Evolutionary conservation across 257 asterid genomes (phyloP).

Genomic region (Eustoma russellianum): DNA sequence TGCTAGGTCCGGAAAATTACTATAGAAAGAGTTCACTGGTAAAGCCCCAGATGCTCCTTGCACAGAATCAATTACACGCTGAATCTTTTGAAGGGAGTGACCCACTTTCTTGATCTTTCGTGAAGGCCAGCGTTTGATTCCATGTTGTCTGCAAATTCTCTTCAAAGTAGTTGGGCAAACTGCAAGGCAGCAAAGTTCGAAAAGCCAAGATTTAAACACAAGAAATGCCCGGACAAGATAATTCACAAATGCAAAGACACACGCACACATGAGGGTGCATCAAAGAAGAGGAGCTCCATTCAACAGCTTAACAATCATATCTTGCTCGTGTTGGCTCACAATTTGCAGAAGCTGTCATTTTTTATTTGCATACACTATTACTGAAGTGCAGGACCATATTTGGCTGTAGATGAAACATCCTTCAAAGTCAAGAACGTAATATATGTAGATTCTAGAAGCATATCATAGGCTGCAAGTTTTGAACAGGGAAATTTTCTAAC

Average conservation of each 20-base stretch:
- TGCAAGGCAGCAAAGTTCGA: constrained; percentile 17
- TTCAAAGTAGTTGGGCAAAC: constrained; percentile 97
- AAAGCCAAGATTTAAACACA: constrained; percentile 5
- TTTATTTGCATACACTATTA: background rate
- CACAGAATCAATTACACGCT: constrained; percentile 87
- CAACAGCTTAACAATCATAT: too few species aligned
- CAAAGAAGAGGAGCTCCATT: too few species aligned
- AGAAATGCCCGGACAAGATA: background rate
- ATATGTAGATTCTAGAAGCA: background rate
- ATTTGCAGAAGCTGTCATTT: background rate
- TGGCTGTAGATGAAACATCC: background rate
- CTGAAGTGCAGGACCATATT: background rate
- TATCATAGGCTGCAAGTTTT: background rate
- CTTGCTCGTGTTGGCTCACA: too few species aligned
- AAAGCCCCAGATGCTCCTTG: constrained; percentile 69
- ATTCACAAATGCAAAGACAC: background rate
- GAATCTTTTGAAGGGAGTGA: constrained; percentile 77
- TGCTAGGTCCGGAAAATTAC: constrained; percentile 62
- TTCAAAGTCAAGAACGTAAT: background rate
- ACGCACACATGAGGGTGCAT: too few species aligned
- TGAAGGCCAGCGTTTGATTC: constrained; percentile 96
- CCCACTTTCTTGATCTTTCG: constrained; percentile 92
- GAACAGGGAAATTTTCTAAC: background rate
- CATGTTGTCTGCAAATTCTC: constrained; percentile 94
- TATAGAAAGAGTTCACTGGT: constrained; percentile 69